A percentile compares a stretch with the other conserved stretches of the same genome.
phyloP scores from a whole-genome alignment of 805 yeast species.

The Pichia manshurica region DNA sequence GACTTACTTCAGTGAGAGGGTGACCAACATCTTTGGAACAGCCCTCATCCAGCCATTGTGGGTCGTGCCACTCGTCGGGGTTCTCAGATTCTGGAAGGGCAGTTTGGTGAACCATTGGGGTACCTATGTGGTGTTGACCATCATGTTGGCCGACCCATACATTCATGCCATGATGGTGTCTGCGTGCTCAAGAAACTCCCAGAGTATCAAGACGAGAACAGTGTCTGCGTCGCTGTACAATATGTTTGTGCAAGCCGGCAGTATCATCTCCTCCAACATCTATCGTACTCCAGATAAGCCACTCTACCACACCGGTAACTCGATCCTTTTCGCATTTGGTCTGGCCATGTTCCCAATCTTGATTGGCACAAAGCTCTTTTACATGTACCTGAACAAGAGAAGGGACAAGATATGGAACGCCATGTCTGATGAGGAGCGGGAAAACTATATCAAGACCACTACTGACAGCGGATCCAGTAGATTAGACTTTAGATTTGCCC shows the following conservation, averaged over 20 bases:
- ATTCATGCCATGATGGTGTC: slow-evolving; percentile 52
- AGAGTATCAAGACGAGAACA: slow-evolving; percentile 57
- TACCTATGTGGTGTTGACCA: slow-evolving; percentile 20
- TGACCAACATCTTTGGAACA: slow-evolving; percentile 25
- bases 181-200: slow-evolving; percentile 59
- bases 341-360: slow-evolving; percentile 26
- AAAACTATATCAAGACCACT: slow-evolving; percentile 39
- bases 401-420: slow-evolving; percentile 47
- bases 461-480: slow-evolving; percentile 53
- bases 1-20: slow-evolving; percentile 34
- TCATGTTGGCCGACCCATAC: slow-evolving; percentile 38
- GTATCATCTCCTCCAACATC: slow-evolving; percentile 49
- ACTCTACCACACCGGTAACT: slow-evolving; percentile 52
- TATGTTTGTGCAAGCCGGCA: slow-evolving; percentile 56
- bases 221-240: slow-evolving; percentile 59
- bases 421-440: slow-evolving; percentile 45
- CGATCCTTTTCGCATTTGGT: slow-evolving; percentile 33
- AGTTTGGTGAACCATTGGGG: slow-evolving; percentile 25
- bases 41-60: slow-evolving; percentile 24
- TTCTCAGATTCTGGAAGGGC: slow-evolving; percentile 27
- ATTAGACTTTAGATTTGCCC: slow-evolving; percentile 39
- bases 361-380: slow-evolving; percentile 33
- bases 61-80: slow-evolving; percentile 23
- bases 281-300: slow-evolving; percentile 57
- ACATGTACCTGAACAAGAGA: slow-evolving; percentile 36